phyloP scores from a whole-genome alignment of 164 flowering plant genomes.

The Pachysandra terminalis region DNA sequence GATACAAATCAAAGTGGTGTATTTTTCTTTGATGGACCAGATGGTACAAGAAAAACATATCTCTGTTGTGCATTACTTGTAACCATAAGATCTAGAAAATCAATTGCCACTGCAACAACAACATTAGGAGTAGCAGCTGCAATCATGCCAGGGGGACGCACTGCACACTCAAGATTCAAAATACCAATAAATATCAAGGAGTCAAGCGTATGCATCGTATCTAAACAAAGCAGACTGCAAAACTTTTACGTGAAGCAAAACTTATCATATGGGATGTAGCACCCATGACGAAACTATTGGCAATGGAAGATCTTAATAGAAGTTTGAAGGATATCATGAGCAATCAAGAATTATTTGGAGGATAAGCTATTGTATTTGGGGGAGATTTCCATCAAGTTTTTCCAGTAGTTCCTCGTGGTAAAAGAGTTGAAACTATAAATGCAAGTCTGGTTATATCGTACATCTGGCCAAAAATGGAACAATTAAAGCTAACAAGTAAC shows the following conservation, averaged over 20 bases:
- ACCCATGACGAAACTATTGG: background rate
- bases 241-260: background rate
- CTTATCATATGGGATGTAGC: slow-evolving; percentile 16
- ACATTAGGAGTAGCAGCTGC: too few species aligned
- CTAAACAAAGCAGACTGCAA: too few species aligned
- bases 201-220: too few species aligned
- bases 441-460: background rate
- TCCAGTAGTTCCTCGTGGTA: background rate
- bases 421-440: background rate
- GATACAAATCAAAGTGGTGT: too few species aligned
- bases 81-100: too few species aligned
- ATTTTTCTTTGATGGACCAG: too few species aligned
- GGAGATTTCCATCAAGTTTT: slow-evolving; percentile 11
- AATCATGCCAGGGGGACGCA: too few species aligned
- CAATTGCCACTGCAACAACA: too few species aligned
- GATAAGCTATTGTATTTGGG: slow-evolving; percentile 13
- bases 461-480: background rate
- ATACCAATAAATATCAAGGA: too few species aligned
- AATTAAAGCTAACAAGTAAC: background rate
- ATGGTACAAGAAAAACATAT: too few species aligned
- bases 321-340: slow-evolving; percentile 8
- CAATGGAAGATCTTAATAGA: slow-evolving; percentile 11
- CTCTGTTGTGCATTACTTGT: too few species aligned
- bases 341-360: background rate
- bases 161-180: too few species aligned